phyloP scores from a whole-genome alignment of 23 red algal species.

The Gracilaria gracilis region DNA sequence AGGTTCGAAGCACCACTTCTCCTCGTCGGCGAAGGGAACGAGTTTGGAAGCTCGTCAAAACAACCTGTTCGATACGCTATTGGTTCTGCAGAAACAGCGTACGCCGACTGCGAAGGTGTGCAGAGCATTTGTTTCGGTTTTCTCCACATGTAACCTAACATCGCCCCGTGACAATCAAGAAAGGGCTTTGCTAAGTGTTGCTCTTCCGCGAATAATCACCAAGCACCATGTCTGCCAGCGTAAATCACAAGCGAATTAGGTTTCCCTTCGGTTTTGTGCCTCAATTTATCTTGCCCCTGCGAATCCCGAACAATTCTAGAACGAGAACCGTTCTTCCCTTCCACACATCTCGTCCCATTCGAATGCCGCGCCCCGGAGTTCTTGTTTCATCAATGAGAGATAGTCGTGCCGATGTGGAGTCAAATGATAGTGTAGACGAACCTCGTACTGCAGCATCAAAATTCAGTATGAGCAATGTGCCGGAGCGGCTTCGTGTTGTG shows the following conservation, averaged over 20 bases:
- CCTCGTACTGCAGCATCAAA: not conserved
- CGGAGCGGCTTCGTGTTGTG: constrained; percentile 84
- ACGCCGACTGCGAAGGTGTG: no score
- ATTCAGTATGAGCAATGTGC: constrained; percentile 2
- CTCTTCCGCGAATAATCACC: not conserved
- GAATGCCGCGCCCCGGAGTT: not conserved
- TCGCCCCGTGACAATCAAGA: not conserved
- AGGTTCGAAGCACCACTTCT: no score
- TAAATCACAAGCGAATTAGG: not conserved
- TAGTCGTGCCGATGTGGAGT: not conserved
- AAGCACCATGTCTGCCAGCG: not conserved
- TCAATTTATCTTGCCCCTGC: not conserved
- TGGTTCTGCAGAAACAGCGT: no score
- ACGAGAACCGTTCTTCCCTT: not conserved
- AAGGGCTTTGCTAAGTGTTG: not conserved
- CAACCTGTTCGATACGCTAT: no score
- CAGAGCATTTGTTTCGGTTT: not conserved
- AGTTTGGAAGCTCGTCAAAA: no score
- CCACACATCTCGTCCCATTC: not conserved
- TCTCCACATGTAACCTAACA: not conserved
- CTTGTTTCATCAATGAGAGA: not conserved
- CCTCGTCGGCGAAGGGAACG: no score
- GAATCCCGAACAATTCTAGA: not conserved
- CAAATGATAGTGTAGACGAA: not conserved
- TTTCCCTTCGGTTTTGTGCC: not conserved